Conservation (phyloP, 2,329 filamentous ascomycete genomes). For the Fusarium abutilonis region DNA sequence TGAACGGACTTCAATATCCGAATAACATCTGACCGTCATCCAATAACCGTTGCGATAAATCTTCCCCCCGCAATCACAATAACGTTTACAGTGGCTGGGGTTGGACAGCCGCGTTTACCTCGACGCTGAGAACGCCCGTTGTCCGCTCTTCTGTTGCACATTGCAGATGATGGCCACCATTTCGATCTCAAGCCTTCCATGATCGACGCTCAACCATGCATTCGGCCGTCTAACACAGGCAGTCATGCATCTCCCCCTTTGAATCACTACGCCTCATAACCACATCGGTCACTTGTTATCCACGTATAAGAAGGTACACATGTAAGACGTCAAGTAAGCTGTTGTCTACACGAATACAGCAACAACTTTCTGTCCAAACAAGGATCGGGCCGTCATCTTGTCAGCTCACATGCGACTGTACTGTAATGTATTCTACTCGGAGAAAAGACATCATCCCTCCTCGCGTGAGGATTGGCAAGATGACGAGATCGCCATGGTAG, state of each 20-base stretch:
- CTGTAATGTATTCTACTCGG: constrained; percentile 45
- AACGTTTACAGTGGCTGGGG: constrained; percentile 17
- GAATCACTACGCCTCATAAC: constrained; percentile 27
- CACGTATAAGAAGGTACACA: constrained; percentile 14
- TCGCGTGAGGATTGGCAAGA: constrained; percentile 41
- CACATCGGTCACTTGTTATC: constrained; percentile 13
- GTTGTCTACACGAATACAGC: constrained; percentile 12
- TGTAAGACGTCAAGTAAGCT: constrained; percentile 12
- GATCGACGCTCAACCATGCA: constrained; percentile 33
- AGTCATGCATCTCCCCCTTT: constrained; percentile 25
- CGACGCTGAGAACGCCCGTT: not conserved
- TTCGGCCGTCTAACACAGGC: constrained; percentile 17
- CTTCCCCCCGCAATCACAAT: constrained; percentile 33
- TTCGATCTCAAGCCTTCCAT: constrained; percentile 17
- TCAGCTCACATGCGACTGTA: constrained; percentile 32
- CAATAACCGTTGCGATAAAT: constrained; percentile 32
- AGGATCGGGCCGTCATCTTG: constrained; percentile 22
- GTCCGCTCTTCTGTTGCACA: constrained; percentile 10
- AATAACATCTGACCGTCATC: constrained; percentile 11
- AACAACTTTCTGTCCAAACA: constrained; percentile 11
- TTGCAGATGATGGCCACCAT: constrained; percentile 17
- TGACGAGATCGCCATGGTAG: constrained; percentile 43
- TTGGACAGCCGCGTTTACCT: constrained; percentile 36
- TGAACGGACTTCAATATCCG: constrained; percentile 44
- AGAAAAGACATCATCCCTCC: constrained; percentile 42